These are phyloP conservation scores for Aspergillus vadensis DNA, from an alignment of 2,329 filamentous ascomycete genomes.

Conservation along the genomic window DNA sequence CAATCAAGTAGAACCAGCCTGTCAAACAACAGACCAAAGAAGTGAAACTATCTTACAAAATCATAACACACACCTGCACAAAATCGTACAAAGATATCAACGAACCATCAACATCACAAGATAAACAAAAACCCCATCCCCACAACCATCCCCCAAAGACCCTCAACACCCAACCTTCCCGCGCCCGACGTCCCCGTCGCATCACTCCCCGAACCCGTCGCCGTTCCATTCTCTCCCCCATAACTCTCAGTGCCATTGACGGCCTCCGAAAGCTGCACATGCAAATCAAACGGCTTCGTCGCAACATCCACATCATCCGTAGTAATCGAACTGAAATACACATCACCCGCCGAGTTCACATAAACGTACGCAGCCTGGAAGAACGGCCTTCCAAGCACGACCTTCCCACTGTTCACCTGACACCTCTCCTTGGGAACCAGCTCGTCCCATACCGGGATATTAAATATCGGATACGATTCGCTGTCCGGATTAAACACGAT, in stretches of 20 bases:
- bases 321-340: constrained; percentile 4
- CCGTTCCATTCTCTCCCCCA: neutral
- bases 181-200: neutral
- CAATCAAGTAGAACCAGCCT: neutral
- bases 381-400: constrained; percentile 6
- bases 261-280: neutral
- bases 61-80: neutral
- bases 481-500: neutral
- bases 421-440: neutral
- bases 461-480: neutral
- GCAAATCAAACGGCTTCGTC: constrained; percentile 4
- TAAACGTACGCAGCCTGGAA: constrained; percentile 12
- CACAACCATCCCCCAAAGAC: neutral
- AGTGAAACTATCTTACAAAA: neutral
- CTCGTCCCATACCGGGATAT: neutral
- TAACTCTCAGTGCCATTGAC: neutral
- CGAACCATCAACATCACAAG: neutral
- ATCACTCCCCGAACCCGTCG: neutral
- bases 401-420: neutral
- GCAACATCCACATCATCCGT: neutral
- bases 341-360: neutral
- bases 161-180: neutral
- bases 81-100: neutral
- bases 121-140: neutral
- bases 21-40: neutral